Conservation (phyloP, 352 stramenopile genomes). For the Phytophthora agathidicida region DNA sequence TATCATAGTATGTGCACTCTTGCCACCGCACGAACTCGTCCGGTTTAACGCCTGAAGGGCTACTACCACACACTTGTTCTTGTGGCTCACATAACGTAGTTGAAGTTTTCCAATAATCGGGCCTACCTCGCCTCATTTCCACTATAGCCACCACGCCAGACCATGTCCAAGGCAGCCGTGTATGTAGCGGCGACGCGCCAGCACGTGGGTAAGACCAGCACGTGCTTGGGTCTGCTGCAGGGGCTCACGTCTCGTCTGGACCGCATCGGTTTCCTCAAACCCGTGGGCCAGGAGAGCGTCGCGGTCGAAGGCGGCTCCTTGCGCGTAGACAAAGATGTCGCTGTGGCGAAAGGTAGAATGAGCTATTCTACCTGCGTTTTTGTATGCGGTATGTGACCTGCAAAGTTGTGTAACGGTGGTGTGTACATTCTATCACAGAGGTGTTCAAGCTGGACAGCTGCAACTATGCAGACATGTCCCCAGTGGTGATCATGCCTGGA, state of each 20-base stretch:
- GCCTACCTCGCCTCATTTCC: neutral
- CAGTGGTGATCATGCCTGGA: constrained; percentile 94
- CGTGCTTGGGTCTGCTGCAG: constrained; percentile 93
- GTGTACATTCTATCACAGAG: constrained; percentile 58
- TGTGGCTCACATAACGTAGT: constrained; percentile 7
- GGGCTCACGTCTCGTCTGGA: constrained; percentile 93
- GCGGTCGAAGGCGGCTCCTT: constrained; percentile 68
- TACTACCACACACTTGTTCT: neutral
- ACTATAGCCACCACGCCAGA: neutral
- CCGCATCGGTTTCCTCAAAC: constrained; percentile 93
- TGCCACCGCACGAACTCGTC: neutral
- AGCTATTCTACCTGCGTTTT: constrained; percentile 18
- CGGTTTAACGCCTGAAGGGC: constrained; percentile 6
- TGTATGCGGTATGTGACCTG: neutral
- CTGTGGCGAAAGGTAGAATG: constrained; percentile 84
- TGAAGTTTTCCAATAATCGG: too few species aligned
- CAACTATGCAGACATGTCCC: constrained; percentile 95
- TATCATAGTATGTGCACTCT: neutral
- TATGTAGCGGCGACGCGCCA: constrained; percentile 90
- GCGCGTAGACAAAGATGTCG: constrained; percentile 92
- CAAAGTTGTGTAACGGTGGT: neutral
- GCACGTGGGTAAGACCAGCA: constrained; percentile 93
- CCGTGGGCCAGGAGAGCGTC: constrained; percentile 94
- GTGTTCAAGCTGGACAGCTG: constrained; percentile 94
- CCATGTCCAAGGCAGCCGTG: constrained; percentile 46